Conservation (phyloP, 257 asterid genomes). For the Capsicum rhomboideum region DNA sequence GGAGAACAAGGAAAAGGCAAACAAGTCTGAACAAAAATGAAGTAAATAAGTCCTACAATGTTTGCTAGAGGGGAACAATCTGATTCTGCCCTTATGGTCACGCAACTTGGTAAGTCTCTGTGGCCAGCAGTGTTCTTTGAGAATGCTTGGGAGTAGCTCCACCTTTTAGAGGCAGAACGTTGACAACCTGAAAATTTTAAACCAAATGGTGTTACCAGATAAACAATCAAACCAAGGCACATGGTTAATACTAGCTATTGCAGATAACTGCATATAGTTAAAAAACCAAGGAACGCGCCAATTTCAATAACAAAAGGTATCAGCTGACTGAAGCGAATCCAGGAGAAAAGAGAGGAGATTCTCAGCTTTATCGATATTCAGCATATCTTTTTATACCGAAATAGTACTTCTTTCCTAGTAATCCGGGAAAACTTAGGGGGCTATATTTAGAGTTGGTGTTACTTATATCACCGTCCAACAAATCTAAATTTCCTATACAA, state of each 20-base stretch:
- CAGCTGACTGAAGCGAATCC: not conserved
- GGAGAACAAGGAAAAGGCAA: not conserved
- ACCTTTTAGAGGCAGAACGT: constrained; percentile 47
- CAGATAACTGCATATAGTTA: not conserved
- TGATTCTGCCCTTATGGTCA: constrained; percentile 8
- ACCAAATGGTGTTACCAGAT: not conserved
- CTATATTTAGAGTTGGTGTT: not conserved
- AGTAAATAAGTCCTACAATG: not conserved
- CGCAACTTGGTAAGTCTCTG: constrained; percentile 64
- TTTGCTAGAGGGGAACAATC: not conserved
- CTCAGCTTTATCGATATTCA: not conserved
- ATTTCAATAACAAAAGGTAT: not conserved
- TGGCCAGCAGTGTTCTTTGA: constrained; percentile 51
- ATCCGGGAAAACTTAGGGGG: not conserved
- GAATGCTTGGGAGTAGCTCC: constrained; percentile 61
- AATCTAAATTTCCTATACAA: not conserved
- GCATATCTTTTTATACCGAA: not conserved
- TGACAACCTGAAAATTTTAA: constrained; percentile 40
- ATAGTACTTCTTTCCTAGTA: not conserved
- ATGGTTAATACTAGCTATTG: not conserved
- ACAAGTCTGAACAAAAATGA: not conserved
- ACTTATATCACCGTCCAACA: not conserved
- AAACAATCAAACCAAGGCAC: not conserved
- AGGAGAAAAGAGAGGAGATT: not conserved
- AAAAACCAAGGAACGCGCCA: not conserved